Conservation (phyloP, 2,329 filamentous ascomycete species). For the Fusarium sp. region DNA sequence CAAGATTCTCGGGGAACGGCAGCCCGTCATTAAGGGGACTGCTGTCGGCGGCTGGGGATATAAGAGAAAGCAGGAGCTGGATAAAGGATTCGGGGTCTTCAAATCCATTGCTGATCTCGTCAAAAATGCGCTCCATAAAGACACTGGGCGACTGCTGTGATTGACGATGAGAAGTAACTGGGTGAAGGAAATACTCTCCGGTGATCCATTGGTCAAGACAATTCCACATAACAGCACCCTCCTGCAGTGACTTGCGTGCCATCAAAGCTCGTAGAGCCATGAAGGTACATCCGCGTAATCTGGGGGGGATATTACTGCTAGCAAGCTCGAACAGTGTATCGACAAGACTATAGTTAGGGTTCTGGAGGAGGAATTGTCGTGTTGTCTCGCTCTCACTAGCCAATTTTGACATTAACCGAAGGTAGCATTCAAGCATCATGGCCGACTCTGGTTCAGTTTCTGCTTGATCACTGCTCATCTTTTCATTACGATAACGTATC, state of each 20-base stretch:
- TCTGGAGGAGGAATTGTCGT: slow-evolving; percentile 78
- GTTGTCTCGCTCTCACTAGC: slow-evolving; percentile 79
- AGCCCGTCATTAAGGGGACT: slow-evolving; percentile 77
- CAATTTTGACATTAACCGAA: slow-evolving; percentile 87
- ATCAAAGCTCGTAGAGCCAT: slow-evolving; percentile 81
- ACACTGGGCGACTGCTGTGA: slow-evolving; percentile 52
- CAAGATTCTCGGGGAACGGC: slow-evolving; percentile 88
- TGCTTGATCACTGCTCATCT: slow-evolving; percentile 73
- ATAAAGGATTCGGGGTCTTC: slow-evolving; percentile 90
- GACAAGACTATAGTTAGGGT: slow-evolving; percentile 74
- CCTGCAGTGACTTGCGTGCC: slow-evolving; percentile 75
- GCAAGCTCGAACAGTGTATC: slow-evolving; percentile 83
- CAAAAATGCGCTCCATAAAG: slow-evolving; percentile 74
- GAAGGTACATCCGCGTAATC: slow-evolving; percentile 87
- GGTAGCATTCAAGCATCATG: slow-evolving; percentile 96
- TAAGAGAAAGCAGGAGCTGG: slow-evolving; percentile 77
- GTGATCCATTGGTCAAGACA: slow-evolving; percentile 84
- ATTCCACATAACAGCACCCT: slow-evolving; percentile 82
- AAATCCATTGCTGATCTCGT: slow-evolving; percentile 80
- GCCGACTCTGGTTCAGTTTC: slow-evolving; percentile 90
- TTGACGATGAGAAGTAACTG: slow-evolving; percentile 52
- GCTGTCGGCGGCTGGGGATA: slow-evolving; percentile 73
- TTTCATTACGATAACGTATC: slow-evolving; percentile 65
- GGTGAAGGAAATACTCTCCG: slow-evolving; percentile 63
- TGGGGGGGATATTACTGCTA: slow-evolving; percentile 78